phyloP scores from a whole-genome alignment of 495 filamentous ascomycete genomes.

The Aspergillus hancockii region DNA sequence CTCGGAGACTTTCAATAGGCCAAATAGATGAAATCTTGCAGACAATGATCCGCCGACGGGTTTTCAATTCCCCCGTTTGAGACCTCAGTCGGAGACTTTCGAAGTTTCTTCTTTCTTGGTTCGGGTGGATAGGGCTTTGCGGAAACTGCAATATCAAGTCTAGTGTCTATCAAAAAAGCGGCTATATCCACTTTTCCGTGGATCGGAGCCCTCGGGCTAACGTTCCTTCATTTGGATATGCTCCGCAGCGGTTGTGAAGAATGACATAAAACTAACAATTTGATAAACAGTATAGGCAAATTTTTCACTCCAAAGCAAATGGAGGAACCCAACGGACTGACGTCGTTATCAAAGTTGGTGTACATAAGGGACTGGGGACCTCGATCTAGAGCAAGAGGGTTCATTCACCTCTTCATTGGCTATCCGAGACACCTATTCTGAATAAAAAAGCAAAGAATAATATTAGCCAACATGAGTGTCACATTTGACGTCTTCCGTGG shows the following conservation, averaged over 20 bases:
- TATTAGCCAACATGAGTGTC: not conserved
- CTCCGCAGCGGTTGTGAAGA: not conserved
- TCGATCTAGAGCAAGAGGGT: not conserved
- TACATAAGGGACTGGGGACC: not conserved
- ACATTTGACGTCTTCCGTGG: conserved; percentile 56
- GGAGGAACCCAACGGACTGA: not conserved
- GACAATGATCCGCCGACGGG: not conserved
- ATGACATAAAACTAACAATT: not conserved
- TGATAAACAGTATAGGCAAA: not conserved
- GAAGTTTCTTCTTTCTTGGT: not conserved
- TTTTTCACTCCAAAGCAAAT: not conserved
- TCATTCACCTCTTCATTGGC: not conserved
- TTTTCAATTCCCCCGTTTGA: not conserved
- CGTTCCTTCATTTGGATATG: not conserved
- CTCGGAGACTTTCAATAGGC: not conserved
- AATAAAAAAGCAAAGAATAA: not conserved
- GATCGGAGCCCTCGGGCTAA: not conserved
- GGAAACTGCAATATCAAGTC: not conserved
- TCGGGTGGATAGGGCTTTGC: not conserved
- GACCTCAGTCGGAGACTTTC: not conserved
- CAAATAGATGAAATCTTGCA: not conserved
- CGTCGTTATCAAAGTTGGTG: not conserved
- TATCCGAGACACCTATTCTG: not conserved
- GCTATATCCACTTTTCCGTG: not conserved
- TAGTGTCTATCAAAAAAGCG: not conserved